Base-by-base conservation (phyloP, 179 eudicot genomes). In the Heliamphora pulchella region DNA sequence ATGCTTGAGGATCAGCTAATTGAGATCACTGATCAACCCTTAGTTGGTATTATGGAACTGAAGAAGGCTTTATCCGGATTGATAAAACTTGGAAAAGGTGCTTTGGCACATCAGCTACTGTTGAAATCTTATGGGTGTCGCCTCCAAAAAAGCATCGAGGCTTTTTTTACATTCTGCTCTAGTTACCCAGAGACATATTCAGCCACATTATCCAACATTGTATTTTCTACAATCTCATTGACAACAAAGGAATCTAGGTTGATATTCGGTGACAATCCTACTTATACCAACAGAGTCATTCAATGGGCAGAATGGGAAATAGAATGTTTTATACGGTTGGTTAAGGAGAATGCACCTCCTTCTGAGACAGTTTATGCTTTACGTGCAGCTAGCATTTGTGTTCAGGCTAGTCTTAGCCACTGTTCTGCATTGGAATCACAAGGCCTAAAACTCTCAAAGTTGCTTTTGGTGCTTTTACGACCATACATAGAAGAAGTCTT, bases 241-340 rank as follows among this genome's bases (percentile, higher is more conserved):
- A 87, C 90, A 71, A 86, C 91, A 57, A 96, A 87, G 75, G 98
- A 94, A 75, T 88, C 92, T 71, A 88, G 83, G 81, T 80, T 80
- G 63, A 86, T 87, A 78, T 96, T 96, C 81, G 97, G 98, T 7
- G 98, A 96, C 86, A 90, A 94, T 85, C 97, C 93, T 80, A 80
- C 88, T 72, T 91, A 91, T 78, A 81, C 86, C 67, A 90, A 94
- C 82, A 87, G 79, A 88, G 84, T 91, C 81, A 91, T 96, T 77
- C 99, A 91, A 74, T 92, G 98, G 94, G 98, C 98, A 79, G 99
- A 94, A 88, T 87, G 88, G 84, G 96, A 96, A 83, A 88, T 94
- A 73, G 99, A 96, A 84, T 88, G 86, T 53, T 88, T 94, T 80
- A 89, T 94, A 75, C 82, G 96, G 71, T 86, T 94, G 84, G 97